Conservation (phyloP, 2,329 filamentous ascomycete genomes). For the Diaporthe eres region DNA sequence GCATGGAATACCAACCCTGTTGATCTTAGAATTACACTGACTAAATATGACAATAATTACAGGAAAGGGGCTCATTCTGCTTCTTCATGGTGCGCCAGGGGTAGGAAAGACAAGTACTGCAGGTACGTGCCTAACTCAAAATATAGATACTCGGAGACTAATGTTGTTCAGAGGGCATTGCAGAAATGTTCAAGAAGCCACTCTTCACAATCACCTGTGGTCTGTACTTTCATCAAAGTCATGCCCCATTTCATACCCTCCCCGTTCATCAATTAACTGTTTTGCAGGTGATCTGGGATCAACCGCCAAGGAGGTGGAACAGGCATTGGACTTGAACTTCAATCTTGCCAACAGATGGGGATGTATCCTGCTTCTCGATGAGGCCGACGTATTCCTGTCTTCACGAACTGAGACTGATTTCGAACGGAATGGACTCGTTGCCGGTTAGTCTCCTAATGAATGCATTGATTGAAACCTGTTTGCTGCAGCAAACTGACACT, state of each 20-base stretch:
- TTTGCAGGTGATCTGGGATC: slow-evolving; percentile 43
- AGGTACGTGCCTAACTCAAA: slow-evolving; percentile 40
- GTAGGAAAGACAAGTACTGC: slow-evolving; percentile 53
- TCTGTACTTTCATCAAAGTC: too few species aligned
- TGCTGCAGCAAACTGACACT: neutral
- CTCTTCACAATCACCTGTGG: slow-evolving; percentile 45
- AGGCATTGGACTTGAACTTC: slow-evolving; percentile 45
- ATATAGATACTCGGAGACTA: too few species aligned
- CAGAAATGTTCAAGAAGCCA: slow-evolving; percentile 43
- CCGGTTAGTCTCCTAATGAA: slow-evolving; percentile 9
- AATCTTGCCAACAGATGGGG: slow-evolving; percentile 44
- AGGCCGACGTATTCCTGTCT: slow-evolving; percentile 34
- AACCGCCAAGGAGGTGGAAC: slow-evolving; percentile 49
- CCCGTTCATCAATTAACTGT: too few species aligned
- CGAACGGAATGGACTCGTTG: slow-evolving; percentile 25
- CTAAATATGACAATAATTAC: too few species aligned
- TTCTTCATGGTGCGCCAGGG: slow-evolving; percentile 52
- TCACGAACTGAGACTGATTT: slow-evolving; percentile 19
- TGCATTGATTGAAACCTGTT: too few species aligned
- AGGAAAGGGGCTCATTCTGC: slow-evolving; percentile 51
- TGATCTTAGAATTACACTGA: too few species aligned
- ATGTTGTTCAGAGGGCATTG: slow-evolving; percentile 42
- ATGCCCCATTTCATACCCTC: too few species aligned
- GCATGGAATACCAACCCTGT: slow-evolving; percentile 37
- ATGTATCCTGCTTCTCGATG: slow-evolving; percentile 44